phyloP scores from a whole-genome alignment of 805 yeast species.

The Cyberlindnera bimundalis region DNA sequence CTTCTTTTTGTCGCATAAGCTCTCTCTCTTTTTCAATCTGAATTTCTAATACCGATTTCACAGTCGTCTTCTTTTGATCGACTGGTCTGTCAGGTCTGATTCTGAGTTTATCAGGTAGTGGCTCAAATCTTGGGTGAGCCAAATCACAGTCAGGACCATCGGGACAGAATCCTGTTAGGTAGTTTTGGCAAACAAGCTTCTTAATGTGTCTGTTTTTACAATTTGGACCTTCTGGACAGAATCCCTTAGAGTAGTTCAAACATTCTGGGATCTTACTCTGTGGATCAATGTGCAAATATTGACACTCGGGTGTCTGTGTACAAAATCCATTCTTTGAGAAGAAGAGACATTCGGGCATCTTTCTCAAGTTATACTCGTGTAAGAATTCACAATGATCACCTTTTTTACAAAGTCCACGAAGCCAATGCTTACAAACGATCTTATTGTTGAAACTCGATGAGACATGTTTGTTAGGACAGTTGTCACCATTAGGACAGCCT shows the following conservation, averaged over 20 bases:
- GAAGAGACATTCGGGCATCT: conserved; percentile 96
- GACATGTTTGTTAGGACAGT: conserved; percentile 85
- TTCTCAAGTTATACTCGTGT: conserved; percentile 89
- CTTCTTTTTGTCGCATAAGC: conserved; percentile 18
- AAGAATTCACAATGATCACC: conserved; percentile 94
- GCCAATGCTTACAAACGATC: conserved; percentile 98
- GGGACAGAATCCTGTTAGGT: conserved; percentile 90
- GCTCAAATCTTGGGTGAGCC: conserved; percentile 79
- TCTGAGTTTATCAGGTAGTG: conserved; percentile 39
- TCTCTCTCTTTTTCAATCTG: conserved; percentile 27
- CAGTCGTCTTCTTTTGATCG: conserved; percentile 12
- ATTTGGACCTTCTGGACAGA: conserved; percentile 87
- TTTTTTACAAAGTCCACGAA: conserved; percentile 93
- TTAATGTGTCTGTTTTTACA: conserved; percentile 81
- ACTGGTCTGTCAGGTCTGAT: conserved; percentile 32
- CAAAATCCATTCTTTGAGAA: conserved; percentile 79
- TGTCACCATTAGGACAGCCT: conserved; percentile 82
- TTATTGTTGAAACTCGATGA: conserved; percentile 62
- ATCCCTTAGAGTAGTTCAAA: conserved; percentile 77
- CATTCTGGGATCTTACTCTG: conserved; percentile 86
- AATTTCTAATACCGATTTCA: conserved; percentile 25
- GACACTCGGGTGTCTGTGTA: conserved; percentile 91
- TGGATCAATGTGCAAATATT: conserved; percentile 89
- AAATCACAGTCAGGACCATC: conserved; percentile 67
- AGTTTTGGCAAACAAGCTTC: conserved; percentile 72